Evolutionary conservation across 2,329 filamentous ascomycete genomes (phyloP), one percentile per base, ranked within the genome.

Genomic region (Alternaria sp.): DNA sequence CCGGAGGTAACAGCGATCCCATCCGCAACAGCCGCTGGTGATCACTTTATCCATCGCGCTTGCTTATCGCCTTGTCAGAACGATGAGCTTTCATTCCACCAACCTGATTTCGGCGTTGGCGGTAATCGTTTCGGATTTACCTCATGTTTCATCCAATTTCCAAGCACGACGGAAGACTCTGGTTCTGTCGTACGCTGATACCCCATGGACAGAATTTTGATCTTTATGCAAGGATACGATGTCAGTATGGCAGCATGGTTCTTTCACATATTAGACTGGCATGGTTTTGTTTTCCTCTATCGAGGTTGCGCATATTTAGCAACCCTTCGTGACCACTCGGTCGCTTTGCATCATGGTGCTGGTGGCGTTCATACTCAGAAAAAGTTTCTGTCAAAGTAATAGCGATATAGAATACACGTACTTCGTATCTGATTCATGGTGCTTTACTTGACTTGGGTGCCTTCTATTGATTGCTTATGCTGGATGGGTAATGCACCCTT

Each of bases 21-120:
- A 61, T 80, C 53, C 75, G 77, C 63, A 78, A 79, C 72, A 79
- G 66, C 73, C 76, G 78, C 62, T 80, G 78, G 78, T 80, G 72
- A 71, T 73, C 48, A 38, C 30, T 30, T 30, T 46, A 39, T 52
- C 26, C 43, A 46, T 22, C 28, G 36, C 39, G 51, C 43, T 32
- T 28, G 55, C 48, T 51, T 51, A 54, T 64, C 54, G 58, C 51
- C 24, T 24, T 36, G 39, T 46, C 41, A 57, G 55, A 44, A 56
- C 46, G 57, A 61, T 55, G 55, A 57, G 41, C 48, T 48, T 58
- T 61, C 62, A 62, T 51, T 54, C 43, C 53, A 39, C 46, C 46
- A 59, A 51, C 47, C 32, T 57, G 39, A 57, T 65, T 53, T 56
- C 46, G 71, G 70, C 69, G 70, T 73, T 63, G 54, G 66, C 60